These are phyloP conservation scores for Agrocybe pediades DNA, from an alignment of 768 basidiomycete species.

Conservation along the genomic window DNA sequence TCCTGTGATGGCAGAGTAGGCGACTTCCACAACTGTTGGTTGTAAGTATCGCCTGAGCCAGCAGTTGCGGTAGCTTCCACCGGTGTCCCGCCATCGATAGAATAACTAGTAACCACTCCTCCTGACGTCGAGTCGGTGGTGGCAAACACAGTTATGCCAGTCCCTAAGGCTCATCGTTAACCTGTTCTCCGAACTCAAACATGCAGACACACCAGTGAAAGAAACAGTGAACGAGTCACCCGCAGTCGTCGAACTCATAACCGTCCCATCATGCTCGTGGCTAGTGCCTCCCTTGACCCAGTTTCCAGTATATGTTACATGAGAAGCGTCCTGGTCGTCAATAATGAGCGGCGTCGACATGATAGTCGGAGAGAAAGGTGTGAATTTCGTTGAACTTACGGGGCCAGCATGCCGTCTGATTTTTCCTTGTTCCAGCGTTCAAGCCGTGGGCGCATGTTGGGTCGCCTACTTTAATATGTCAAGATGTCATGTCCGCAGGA, in stretches of 20 bases:
- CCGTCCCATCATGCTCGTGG: slow-evolving; percentile 29
- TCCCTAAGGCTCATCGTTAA: slow-evolving; percentile 22
- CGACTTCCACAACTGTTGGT: slow-evolving; percentile 39
- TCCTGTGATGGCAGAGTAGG: slow-evolving; percentile 18
- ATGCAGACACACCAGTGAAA: slow-evolving; percentile 30
- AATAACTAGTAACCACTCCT: slow-evolving; percentile 37
- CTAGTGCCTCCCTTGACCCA: slow-evolving; percentile 33
- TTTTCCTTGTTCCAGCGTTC: neutral
- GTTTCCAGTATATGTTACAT: slow-evolving; percentile 31
- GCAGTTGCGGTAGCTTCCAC: slow-evolving; percentile 25
- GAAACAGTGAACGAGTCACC: slow-evolving; percentile 36
- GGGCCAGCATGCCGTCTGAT: slow-evolving; percentile 2
- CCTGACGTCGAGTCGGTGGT: slow-evolving; percentile 35
- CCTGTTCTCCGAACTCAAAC: neutral
- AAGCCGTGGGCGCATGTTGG: no score
- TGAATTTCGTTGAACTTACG: no score
- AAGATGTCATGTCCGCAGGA: no score
- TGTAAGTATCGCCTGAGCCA: slow-evolving; percentile 26
- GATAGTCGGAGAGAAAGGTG: neutral
- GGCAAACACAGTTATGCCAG: slow-evolving; percentile 33
- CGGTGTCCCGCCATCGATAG: slow-evolving; percentile 31
- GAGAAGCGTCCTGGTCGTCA: slow-evolving; percentile 35
- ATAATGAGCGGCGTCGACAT: slow-evolving; percentile 26
- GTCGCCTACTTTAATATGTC: neutral
- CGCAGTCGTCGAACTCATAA: slow-evolving; percentile 32